A percentile compares a stretch with the other conserved stretches of the same genome.
Evolutionary conservation across 805 yeast genomes (phyloP).

Genomic region (Cyberlindnera subsufficiens): DNA sequence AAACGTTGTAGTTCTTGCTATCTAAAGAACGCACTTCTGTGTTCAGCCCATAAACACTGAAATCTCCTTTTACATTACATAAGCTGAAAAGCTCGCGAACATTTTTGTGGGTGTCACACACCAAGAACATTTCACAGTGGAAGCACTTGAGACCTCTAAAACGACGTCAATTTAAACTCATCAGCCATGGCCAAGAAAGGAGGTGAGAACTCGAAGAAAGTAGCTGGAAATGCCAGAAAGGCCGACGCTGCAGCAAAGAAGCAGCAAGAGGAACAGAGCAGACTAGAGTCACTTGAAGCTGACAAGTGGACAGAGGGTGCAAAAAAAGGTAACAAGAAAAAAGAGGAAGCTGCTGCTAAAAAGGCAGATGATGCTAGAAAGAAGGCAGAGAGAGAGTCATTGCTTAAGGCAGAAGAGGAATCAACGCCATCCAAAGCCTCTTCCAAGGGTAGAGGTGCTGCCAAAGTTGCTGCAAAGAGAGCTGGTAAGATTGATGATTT

Average conservation of each 20-base stretch:
- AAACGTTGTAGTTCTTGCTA: too few species aligned
- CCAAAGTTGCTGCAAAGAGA: slow-evolving; percentile 55
- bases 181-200: slow-evolving; percentile 40
- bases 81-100: too few species aligned
- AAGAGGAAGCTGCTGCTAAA: slow-evolving; percentile 61
- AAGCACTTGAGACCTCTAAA: neutral
- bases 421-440: slow-evolving; percentile 55
- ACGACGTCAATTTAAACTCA: neutral
- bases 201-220: slow-evolving; percentile 50
- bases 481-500: slow-evolving; percentile 66
- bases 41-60: too few species aligned
- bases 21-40: too few species aligned
- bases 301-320: slow-evolving; percentile 67
- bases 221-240: slow-evolving; percentile 59
- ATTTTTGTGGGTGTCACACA: too few species aligned
- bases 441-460: slow-evolving; percentile 59
- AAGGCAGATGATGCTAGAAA: slow-evolving; percentile 71
- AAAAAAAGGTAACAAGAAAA: slow-evolving; percentile 64
- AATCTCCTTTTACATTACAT: too few species aligned
- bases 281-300: slow-evolving; percentile 48
- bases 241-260: slow-evolving; percentile 60
- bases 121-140: neutral
- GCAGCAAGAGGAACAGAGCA: slow-evolving; percentile 42
- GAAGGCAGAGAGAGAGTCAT: slow-evolving; percentile 77
- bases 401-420: slow-evolving; percentile 59